Conservation (phyloP, 176 grass and related monocot genomes). For the Zizania latifolia region DNA sequence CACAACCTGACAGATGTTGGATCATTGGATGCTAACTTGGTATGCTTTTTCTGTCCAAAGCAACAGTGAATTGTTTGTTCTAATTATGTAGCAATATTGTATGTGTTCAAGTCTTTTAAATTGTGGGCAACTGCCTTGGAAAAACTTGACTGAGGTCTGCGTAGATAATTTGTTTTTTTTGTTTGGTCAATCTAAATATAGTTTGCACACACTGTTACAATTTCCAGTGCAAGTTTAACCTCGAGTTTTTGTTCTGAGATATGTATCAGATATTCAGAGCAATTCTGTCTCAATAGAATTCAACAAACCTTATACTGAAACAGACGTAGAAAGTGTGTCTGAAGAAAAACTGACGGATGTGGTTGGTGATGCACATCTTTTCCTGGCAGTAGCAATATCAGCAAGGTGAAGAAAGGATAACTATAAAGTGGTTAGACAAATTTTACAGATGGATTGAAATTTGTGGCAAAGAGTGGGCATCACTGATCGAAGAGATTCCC, state of each 20-base stretch:
- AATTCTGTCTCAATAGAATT: background rate
- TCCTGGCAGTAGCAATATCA: slow-evolving; percentile 25
- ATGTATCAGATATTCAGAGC: background rate
- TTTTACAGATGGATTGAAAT: slow-evolving; percentile 1
- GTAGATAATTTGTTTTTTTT: background rate
- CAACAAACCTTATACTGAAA: background rate
- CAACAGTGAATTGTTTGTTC: background rate
- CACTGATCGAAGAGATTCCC: slow-evolving; percentile 21
- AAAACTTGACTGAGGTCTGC: slow-evolving; percentile 10
- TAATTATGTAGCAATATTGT: background rate
- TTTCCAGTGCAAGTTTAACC: slow-evolving; percentile 9
- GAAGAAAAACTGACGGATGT: slow-evolving; percentile 18
- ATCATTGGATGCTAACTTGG: slow-evolving; percentile 23
- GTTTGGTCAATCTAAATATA: background rate
- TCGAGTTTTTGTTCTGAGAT: background rate
- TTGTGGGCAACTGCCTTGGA: background rate
- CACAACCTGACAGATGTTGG: background rate
- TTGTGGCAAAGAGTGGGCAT: background rate
- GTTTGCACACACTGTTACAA: background rate
- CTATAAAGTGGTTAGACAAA: slow-evolving; percentile 10
- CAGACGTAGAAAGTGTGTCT: slow-evolving; percentile 3
- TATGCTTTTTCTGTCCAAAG: slow-evolving; percentile 32
- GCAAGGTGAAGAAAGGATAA: slow-evolving; percentile 15
- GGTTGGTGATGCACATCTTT: slow-evolving; percentile 31
- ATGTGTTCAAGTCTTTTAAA: slow-evolving; percentile 20